These are phyloP conservation scores for Entomortierella lignicola DNA, from an alignment of 192 early-diverging fungal species.

Conservation along the genomic window DNA sequence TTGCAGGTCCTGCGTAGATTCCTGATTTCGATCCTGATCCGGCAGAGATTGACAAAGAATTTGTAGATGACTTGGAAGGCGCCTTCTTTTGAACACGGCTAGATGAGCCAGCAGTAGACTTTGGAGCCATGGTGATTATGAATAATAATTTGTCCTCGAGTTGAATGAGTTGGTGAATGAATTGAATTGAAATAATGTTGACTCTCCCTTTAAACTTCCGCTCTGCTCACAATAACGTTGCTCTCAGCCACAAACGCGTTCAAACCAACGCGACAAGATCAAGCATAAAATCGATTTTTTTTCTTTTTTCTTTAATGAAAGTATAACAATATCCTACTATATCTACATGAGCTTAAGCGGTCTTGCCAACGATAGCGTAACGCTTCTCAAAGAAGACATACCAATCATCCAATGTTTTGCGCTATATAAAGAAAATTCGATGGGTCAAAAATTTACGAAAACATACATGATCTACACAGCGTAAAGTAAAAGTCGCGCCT, in stretches of 20 bases:
- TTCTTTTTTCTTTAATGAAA: too few relatives aligned
- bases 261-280: too few relatives aligned
- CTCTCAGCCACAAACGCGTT: too few relatives aligned
- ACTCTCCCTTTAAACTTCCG: too few relatives aligned
- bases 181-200: background rate
- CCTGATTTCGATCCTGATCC: slow-evolving; percentile 13
- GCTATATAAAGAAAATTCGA: slow-evolving; percentile 41
- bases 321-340: too few relatives aligned
- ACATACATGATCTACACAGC: too few relatives aligned
- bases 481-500: too few relatives aligned
- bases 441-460: too few relatives aligned
- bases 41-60: background rate
- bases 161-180: background rate
- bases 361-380: slow-evolving; percentile 78
- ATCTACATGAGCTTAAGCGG: background rate
- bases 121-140: slow-evolving; percentile 17
- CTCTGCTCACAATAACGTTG: too few relatives aligned
- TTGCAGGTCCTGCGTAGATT: slow-evolving; percentile 23
- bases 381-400: slow-evolving; percentile 72
- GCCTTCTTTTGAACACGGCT: slow-evolving; percentile 41
- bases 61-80: slow-evolving; percentile 6
- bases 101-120: slow-evolving; percentile 17
- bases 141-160: background rate
- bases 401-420: slow-evolving; percentile 81
- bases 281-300: too few relatives aligned